These are phyloP conservation scores for Globisporangium okanoganense DNA, from an alignment of 352 stramenopile species.

Conservation along the genomic window DNA sequence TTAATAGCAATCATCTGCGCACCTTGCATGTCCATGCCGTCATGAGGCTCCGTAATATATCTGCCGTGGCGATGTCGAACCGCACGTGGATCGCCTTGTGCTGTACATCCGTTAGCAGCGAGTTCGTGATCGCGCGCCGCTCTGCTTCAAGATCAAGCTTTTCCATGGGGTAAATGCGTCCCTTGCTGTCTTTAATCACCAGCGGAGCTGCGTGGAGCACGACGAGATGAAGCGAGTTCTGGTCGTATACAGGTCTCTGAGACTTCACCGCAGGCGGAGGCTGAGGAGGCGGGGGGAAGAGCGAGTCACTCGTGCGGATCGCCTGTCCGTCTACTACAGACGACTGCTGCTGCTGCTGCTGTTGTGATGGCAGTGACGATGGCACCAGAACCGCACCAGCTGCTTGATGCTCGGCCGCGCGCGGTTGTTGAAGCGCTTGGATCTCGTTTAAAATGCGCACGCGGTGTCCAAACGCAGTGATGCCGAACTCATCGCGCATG, in stretches of 20 bases:
- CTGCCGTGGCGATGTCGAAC: conserved; percentile 75
- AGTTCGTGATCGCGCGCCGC: conserved; percentile 63
- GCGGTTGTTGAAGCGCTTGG: conserved; percentile 31
- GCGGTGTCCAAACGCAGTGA: conserved; percentile 56
- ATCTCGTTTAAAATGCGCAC: conserved; percentile 56
- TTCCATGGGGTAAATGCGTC: conserved; percentile 78
- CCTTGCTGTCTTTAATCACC: conserved; percentile 68
- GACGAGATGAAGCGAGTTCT: conserved; percentile 68
- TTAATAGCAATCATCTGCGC: no score
- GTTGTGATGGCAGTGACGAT: neutral
- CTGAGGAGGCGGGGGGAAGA: conserved; percentile 3
- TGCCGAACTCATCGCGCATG: conserved; percentile 59
- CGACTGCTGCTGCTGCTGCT: neutral
- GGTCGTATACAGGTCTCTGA: conserved; percentile 11
- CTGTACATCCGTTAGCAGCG: conserved; percentile 61
- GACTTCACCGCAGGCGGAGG: conserved; percentile 6
- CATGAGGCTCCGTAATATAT: conserved; percentile 75
- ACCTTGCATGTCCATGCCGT: conserved; percentile 57
- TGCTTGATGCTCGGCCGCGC: neutral
- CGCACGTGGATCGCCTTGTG: conserved; percentile 74
- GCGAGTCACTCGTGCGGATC: neutral
- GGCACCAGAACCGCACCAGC: neutral
- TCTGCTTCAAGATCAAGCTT: conserved; percentile 78
- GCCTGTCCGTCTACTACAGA: neutral
- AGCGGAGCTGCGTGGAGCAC: conserved; percentile 80